Conservation (phyloP, 1,284 basidiomycete species). For the Cutaneotrichosporon arboriforme region DNA sequence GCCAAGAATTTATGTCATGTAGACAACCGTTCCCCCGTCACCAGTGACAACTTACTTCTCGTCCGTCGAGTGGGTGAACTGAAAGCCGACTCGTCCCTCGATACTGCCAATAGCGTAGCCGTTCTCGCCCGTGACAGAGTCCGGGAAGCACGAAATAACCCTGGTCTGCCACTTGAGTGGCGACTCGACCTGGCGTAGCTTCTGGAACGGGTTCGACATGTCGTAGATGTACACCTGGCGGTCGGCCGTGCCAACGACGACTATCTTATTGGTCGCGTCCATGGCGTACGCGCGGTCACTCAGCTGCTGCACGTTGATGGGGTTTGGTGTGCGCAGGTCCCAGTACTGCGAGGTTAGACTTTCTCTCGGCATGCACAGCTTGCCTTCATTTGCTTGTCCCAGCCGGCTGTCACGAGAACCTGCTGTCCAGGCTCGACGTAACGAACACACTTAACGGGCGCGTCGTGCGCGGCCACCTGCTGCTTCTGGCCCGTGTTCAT, state of each 20-base stretch:
- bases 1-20: too few species aligned
- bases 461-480: constrained; percentile 78
- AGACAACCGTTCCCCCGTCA: neutral
- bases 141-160: constrained; percentile 76
- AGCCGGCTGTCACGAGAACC: constrained; percentile 76
- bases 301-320: constrained; percentile 70
- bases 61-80: constrained; percentile 54
- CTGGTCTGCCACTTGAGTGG: constrained; percentile 94
- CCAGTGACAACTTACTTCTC: constrained; percentile 22
- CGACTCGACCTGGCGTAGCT: constrained; percentile 53
- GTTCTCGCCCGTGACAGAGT: constrained; percentile 50
- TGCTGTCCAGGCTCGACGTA: constrained; percentile 58
- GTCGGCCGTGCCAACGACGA: constrained; percentile 85
- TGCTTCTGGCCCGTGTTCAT: constrained; percentile 61
- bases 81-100: constrained; percentile 92
- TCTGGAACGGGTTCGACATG: constrained; percentile 63
- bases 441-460: constrained; percentile 67
- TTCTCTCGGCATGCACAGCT: constrained; percentile 8
- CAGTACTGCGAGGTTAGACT: constrained; percentile 62
- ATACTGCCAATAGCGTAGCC: constrained; percentile 91
- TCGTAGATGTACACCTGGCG: constrained; percentile 77
- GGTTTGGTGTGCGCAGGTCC: constrained; percentile 70
- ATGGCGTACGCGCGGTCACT: constrained; percentile 77
- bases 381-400: constrained; percentile 88
- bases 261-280: constrained; percentile 49